Base-by-base conservation (phyloP, 176 grass and related monocot species). In the Bromus sterilis region DNA sequence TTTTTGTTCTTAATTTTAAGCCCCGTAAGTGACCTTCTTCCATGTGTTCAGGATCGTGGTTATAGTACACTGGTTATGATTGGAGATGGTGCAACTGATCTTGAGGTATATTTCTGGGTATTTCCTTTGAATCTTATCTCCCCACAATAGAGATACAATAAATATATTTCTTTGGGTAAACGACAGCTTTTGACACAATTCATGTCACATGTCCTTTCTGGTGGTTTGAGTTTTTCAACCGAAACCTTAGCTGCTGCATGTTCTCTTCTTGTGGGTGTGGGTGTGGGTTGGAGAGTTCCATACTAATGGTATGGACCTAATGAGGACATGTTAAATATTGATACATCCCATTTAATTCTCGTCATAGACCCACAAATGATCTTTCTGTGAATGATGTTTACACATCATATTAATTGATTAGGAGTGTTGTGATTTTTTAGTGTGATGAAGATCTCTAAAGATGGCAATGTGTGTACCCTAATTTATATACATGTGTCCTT, bases 81-180 rank as follows among this genome's bases (percentile, higher is more conserved):
- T 85, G 91, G 91, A 81, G 91, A 93, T 79, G 91, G 87, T 82
- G 91, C 91, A 34, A 93, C 91, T 70, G 81, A 93, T 81, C 87
- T 93, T 82, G 91, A 93, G 84, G 91, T 93, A 85, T 21, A 29
- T 31, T 9, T 16, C 24, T 76, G 13, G 15, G 36, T 39, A 51
- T 21, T 61, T 11, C 40, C n/a, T 77, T 62, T 36, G 57, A 63
- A 74, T 8, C 79, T 57, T 71, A 24, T 55, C 9, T 41, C 13
- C 16, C 0, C 10, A 67, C 48, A 41, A 5, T 77, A 36, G 16
- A 51, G 34, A 56, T 56, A 9, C 33, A 44, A 21, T 81, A 70
- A 21, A 61, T 26, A 62, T 44, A 14, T 51, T 83, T 61, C 12
- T 75, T 75, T 64, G 8, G 28, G 7, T 35, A 74, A 26, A 74